Conservation (phyloP, 2,329 filamentous ascomycete genomes). For the Arthrobotrys pseudoclavata region DNA sequence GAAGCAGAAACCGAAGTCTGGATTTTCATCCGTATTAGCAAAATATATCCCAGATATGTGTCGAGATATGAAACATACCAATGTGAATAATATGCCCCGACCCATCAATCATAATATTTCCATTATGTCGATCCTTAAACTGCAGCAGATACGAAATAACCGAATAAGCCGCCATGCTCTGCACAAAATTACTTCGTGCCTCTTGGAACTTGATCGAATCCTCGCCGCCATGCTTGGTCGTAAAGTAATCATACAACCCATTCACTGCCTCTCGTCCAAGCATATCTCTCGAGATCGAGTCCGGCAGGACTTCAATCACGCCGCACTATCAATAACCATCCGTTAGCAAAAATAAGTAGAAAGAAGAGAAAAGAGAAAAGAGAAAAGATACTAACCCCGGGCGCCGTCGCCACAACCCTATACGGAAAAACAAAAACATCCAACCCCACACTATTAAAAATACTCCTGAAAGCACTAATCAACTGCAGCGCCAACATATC, state of each 20-base stretch:
- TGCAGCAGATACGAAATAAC: constrained; percentile 96
- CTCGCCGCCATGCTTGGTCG: constrained; percentile 96
- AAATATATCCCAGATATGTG: neutral
- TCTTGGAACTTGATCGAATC: constrained; percentile 95
- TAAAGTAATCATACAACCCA: constrained; percentile 97
- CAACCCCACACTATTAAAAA: constrained; percentile 93
- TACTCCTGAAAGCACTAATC: constrained; percentile 96
- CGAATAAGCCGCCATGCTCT: constrained; percentile 98
- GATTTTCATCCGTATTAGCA: neutral
- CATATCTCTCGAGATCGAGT: constrained; percentile 99
- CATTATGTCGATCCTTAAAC: constrained; percentile 99
- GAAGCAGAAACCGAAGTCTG: constrained; percentile 98
- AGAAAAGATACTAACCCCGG: constrained; percentile 70
- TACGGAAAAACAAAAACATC: constrained; percentile 98
- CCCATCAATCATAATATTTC: constrained; percentile 99
- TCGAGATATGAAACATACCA: constrained; percentile 60
- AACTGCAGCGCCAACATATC: constrained; percentile 97
- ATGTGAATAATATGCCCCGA: constrained; percentile 98
- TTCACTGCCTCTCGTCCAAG: constrained; percentile 97
- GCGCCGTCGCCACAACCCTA: constrained; percentile 95
- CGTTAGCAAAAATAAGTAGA: neutral
- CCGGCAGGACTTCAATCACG: constrained; percentile 97
- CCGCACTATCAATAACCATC: constrained; percentile 73
- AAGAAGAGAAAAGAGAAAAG: neutral
- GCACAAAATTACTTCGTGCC: constrained; percentile 86